phyloP scores from a whole-genome alignment of 352 stramenopile genomes.

The Globisporangium viniferum region DNA sequence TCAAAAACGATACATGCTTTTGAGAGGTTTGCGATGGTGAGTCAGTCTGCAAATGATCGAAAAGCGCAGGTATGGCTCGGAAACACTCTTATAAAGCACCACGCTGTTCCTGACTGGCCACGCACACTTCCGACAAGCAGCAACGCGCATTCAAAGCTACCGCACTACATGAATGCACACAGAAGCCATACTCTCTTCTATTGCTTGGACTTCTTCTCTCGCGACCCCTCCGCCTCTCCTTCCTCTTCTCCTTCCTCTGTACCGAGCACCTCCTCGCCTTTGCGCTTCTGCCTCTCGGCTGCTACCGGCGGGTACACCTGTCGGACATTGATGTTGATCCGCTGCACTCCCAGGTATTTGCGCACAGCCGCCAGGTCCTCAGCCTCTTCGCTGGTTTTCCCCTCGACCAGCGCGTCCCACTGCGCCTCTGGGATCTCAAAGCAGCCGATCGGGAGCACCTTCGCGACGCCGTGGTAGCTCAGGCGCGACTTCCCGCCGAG shows the following conservation, averaged over 20 bases:
- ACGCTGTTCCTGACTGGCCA: background rate
- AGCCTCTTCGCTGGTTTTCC: conserved; percentile 7
- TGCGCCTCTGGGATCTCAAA: conserved; percentile 31
- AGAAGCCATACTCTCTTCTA: background rate
- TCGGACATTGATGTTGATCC: conserved; percentile 82
- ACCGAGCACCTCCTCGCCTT: background rate
- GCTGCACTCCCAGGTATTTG: conserved; percentile 51
- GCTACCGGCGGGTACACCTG: conserved; percentile 56
- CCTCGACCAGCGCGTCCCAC: conserved; percentile 21
- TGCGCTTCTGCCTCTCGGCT: background rate
- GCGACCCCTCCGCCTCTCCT: background rate
- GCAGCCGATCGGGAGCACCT: conserved; percentile 39
- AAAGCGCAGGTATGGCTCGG: background rate
- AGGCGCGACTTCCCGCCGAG: conserved; percentile 56
- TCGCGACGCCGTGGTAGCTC: conserved; percentile 71
- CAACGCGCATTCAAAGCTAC: background rate
- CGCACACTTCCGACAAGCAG: no score
- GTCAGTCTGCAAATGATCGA: background rate
- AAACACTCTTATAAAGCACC: background rate
- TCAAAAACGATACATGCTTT: background rate
- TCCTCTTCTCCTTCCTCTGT: background rate
- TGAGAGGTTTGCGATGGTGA: background rate
- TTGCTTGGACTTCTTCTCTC: conserved; percentile 6
- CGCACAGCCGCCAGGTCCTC: conserved; percentile 41
- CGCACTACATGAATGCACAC: background rate